A percentile compares a stretch with the other conserved stretches of the same genome.
These are phyloP conservation scores for Aspergillus ochraceoroseus DNA, from an alignment of 2,329 filamentous ascomycete species.

Conservation along the genomic window DNA sequence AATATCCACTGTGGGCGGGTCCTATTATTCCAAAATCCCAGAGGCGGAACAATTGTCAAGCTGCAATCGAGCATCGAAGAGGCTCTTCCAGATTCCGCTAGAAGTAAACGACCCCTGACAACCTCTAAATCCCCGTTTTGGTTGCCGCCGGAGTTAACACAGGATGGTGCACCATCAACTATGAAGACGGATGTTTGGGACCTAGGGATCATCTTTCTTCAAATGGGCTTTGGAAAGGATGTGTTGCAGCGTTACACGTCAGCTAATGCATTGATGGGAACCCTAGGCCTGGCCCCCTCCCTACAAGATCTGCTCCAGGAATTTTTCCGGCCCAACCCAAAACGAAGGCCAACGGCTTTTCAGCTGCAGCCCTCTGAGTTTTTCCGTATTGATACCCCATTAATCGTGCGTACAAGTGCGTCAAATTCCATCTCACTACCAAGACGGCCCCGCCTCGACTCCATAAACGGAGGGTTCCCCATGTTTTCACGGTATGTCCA, in stretches of 20 bases:
- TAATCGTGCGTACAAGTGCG: slow-evolving; percentile 39
- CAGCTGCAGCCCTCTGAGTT: slow-evolving; percentile 56
- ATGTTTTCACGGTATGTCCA: slow-evolving; percentile 71
- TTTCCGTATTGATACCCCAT: slow-evolving; percentile 40
- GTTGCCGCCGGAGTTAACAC: slow-evolving; percentile 71
- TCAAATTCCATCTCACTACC: slow-evolving; percentile 43
- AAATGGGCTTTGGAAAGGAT: slow-evolving; percentile 87
- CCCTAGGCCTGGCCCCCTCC: slow-evolving; percentile 65
- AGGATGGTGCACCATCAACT: slow-evolving; percentile 52
- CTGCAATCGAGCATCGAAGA: slow-evolving; percentile 47
- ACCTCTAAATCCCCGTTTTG: slow-evolving; percentile 76
- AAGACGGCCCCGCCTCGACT: slow-evolving; percentile 58
- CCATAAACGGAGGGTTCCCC: slow-evolving; percentile 48
- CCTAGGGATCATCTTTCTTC: slow-evolving; percentile 81
- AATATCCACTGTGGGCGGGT: slow-evolving; percentile 76
- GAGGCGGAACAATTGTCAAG: slow-evolving; percentile 64
- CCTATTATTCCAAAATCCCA: slow-evolving; percentile 65
- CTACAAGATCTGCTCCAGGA: slow-evolving; percentile 75
- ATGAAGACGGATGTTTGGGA: slow-evolving; percentile 93
- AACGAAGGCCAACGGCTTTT: slow-evolving; percentile 79
- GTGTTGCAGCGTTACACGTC: slow-evolving; percentile 72
- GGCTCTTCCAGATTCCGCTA: slow-evolving; percentile 49
- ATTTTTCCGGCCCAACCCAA: slow-evolving; percentile 79
- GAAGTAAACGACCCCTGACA: slow-evolving; percentile 31
- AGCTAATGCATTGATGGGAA: slow-evolving; percentile 67